phyloP scores from a whole-genome alignment of 2,329 filamentous ascomycete genomes.

The Achaetomium macrosporum region DNA sequence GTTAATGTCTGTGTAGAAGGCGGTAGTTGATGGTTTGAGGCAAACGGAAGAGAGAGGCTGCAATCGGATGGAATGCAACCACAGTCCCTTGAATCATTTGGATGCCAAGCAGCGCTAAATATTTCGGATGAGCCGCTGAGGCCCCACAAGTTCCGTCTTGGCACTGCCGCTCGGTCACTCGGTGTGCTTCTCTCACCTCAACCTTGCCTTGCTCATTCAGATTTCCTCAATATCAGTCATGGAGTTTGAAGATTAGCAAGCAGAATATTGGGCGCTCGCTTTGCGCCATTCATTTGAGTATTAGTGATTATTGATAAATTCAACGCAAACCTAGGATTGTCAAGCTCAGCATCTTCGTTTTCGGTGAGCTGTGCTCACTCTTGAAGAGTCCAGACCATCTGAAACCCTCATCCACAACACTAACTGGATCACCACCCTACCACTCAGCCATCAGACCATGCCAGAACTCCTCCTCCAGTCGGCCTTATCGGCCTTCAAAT shows the following conservation, averaged over 20 bases:
- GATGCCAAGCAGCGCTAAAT: conserved; percentile 3
- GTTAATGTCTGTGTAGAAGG: neutral
- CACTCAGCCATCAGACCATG: conserved; percentile 13
- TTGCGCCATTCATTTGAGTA: too few relatives aligned
- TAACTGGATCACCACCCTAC: neutral
- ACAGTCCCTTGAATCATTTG: neutral
- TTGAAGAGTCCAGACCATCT: too few relatives aligned
- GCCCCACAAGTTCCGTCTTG: conserved; percentile 1
- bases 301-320: too few relatives aligned
- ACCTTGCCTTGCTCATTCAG: neutral
- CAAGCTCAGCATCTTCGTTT: too few relatives aligned
- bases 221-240: neutral
- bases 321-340: too few relatives aligned
- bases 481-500: conserved; percentile 16
- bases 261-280: too few relatives aligned
- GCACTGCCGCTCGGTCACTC: neutral
- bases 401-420: neutral
- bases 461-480: conserved; percentile 24
- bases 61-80: neutral
- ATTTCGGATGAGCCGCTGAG: neutral
- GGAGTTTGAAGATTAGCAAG: too few relatives aligned
- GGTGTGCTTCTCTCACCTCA: neutral
- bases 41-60: neutral
- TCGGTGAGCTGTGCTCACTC: too few relatives aligned
- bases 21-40: neutral